Conservation (phyloP, 306 rosid genomes). For the Luffa aegyptiaca region DNA sequence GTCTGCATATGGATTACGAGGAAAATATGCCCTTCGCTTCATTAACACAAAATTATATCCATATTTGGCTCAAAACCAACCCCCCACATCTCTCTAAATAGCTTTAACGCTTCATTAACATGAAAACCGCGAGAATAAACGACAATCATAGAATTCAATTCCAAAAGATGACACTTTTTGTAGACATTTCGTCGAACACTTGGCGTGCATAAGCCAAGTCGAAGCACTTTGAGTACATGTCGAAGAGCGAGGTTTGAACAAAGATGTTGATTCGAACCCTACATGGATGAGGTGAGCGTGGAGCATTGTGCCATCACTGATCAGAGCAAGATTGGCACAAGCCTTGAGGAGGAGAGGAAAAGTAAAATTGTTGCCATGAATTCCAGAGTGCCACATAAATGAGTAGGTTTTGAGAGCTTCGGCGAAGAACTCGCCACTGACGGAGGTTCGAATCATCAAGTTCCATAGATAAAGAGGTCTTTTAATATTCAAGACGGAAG, state of each 20-base stretch:
- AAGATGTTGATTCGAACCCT: slow-evolving; percentile 28
- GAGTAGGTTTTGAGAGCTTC: slow-evolving; percentile 27
- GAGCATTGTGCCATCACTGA: slow-evolving; percentile 25
- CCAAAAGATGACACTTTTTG: slow-evolving; percentile 12
- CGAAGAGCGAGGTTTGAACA: slow-evolving; percentile 37
- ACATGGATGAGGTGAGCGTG: slow-evolving; percentile 31
- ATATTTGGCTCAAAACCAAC: not conserved
- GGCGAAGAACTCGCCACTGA: slow-evolving; percentile 25
- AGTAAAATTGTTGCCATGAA: slow-evolving; percentile 41
- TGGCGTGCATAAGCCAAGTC: slow-evolving; percentile 11
- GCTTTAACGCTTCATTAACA: not conserved
- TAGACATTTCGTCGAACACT: slow-evolving; percentile 10
- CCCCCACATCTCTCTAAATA: slow-evolving; percentile 5
- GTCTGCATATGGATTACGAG: slow-evolving; percentile 73
- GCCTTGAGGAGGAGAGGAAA: slow-evolving; percentile 20
- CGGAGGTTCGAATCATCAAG: slow-evolving; percentile 37
- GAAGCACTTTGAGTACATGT: slow-evolving; percentile 34
- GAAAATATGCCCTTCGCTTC: slow-evolving; percentile 40
- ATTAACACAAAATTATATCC: too few relatives aligned
- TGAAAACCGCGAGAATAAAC: not conserved
- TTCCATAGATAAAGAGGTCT: slow-evolving; percentile 41
- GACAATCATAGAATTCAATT: not conserved
- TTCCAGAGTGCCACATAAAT: slow-evolving; percentile 27
- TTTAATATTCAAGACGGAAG: slow-evolving; percentile 8
- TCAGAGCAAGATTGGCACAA: slow-evolving; percentile 34